Evolutionary conservation across 805 yeast genomes (phyloP), one percentile per base, ranked within the genome.

Genomic region (Brettanomyces custersianus): DNA sequence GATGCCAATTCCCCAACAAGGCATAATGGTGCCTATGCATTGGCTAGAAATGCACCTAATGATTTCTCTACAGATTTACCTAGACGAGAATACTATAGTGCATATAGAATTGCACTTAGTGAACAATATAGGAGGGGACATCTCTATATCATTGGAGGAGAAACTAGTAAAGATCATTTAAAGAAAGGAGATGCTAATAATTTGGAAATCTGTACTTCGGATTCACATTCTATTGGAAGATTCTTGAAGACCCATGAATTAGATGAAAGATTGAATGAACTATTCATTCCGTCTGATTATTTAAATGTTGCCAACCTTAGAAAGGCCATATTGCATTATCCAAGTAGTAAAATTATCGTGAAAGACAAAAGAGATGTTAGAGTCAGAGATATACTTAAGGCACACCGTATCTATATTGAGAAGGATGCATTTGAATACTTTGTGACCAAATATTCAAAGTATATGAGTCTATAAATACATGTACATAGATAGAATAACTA

Each of bases 1-100:
- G 96, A 88, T 61, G 87, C 83, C 40, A 90, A 88, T 52, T 85
- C 95, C 18, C 98, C 98, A 34, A 81, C 79, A 31, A 78, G 95
- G 63, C 77, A 75, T 51, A 85, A 82, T 52, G 96, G 95, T 57
- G 87, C 90, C 36, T 70, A 80, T 48, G 96, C 97, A 0, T 74
- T 80, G 50, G 96, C 92, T 12, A 79, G 92, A 55, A 74, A 72
- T 37, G 96, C 96, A 3, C 95, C 95, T 33, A 86, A 82, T 51
- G 95, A 90, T 57, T 77, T 80, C 70, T 70, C 87, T 20, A 80
- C 96, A 3, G 74, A 70, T 9, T 67, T 92, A 47, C 94, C 94
- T 17, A 54, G 55, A 24, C 78, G 84, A 54, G 69, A 81, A 10
- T 92, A 90, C 59, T 65, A 76, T 32, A 60, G 66, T 41, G 97